Percentiles rank a stretch among this genome's conserved stretches.
phyloP scores from a whole-genome alignment of 352 stramenopile species.

The Saprolegnia diclina region DNA sequence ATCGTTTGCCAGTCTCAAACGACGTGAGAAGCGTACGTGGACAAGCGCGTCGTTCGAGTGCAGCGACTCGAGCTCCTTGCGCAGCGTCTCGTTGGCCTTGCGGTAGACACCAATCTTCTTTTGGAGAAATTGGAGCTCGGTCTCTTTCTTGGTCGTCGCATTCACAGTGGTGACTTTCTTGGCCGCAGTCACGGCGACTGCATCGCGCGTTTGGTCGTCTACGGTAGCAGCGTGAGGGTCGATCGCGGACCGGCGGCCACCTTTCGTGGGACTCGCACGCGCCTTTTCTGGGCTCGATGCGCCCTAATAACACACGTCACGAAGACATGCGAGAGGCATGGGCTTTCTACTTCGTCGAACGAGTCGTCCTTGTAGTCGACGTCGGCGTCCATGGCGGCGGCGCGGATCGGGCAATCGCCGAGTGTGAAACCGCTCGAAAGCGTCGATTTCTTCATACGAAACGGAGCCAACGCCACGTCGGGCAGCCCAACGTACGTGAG shows the following conservation, averaged over 20 bases:
- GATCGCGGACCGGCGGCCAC: not conserved
- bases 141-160: constrained; percentile 5
- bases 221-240: not conserved
- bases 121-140: not conserved
- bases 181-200: not conserved
- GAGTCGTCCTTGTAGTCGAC: not conserved
- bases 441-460: not conserved
- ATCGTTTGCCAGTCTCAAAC: not conserved
- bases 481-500: too few species aligned
- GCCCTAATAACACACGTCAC: not conserved
- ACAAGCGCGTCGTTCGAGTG: constrained; percentile 15
- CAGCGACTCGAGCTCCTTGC: constrained; percentile 12
- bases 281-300: not conserved
- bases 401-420: not conserved
- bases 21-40: not conserved
- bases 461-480: not conserved
- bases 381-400: not conserved
- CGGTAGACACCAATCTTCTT: constrained; percentile 23
- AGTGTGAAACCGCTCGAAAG: not conserved
- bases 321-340: too few species aligned
- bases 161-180: not conserved
- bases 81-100: constrained; percentile 17
- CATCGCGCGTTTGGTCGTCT: constrained; percentile 12
- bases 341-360: not conserved
- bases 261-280: too few species aligned